phyloP scores from a whole-genome alignment of 208 protist genomes.

The Leishmania aethiopica region DNA sequence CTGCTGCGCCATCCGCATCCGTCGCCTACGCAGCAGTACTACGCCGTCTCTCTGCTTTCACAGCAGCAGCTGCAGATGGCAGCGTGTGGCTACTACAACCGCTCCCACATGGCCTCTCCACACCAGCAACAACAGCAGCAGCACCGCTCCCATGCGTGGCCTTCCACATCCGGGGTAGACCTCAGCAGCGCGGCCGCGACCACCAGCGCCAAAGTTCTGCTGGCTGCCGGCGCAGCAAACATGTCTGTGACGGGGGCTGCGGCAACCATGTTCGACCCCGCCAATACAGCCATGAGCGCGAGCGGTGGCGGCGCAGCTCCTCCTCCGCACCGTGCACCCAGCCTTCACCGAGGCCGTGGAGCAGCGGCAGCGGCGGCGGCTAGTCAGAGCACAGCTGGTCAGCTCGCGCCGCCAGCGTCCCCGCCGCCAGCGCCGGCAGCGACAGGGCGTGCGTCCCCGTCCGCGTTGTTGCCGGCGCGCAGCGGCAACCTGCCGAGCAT shows the following conservation, averaged over 20 bases:
- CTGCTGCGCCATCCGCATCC: neutral
- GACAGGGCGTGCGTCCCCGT: neutral
- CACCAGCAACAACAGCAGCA: conserved; percentile 18
- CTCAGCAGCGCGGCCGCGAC: neutral
- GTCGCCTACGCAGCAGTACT: neutral
- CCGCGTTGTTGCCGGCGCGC: neutral
- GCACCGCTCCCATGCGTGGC: neutral
- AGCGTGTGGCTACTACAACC: neutral
- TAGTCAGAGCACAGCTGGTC: neutral
- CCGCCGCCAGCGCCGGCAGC: neutral
- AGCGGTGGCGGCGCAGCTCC: neutral
- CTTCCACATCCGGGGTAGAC: neutral
- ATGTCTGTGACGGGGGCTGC: conserved; percentile 9
- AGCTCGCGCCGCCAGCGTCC: neutral
- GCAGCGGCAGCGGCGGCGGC: conserved; percentile 14
- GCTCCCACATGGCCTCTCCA: neutral
- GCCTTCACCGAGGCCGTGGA: conserved; percentile 25
- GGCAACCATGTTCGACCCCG: conserved; percentile 15
- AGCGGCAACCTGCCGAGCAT: neutral
- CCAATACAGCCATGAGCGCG: neutral
- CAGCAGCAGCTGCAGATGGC: conserved; percentile 7
- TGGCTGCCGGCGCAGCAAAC: neutral
- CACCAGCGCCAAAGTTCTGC: neutral
- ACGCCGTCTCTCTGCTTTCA: neutral
- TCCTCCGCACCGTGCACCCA: conserved; percentile 2